Evolutionary conservation across 1,284 basidiomycete genomes (phyloP).

Genomic region (Wallemia ichthyophaga): DNA sequence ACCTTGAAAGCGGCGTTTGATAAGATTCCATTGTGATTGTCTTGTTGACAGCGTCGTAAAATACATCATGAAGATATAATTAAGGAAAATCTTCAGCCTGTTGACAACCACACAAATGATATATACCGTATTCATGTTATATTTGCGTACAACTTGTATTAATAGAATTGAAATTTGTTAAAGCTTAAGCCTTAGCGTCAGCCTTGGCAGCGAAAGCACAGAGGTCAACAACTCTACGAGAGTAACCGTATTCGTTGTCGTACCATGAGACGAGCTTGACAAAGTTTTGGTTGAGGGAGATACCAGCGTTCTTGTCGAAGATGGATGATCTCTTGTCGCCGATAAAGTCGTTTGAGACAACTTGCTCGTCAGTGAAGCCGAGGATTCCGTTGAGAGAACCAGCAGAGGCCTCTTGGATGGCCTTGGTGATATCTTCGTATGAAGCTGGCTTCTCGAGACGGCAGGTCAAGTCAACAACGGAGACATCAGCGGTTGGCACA

Average conservation of each 20-base stretch:
- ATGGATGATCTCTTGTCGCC: slow-evolving; percentile 24
- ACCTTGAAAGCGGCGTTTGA: background rate
- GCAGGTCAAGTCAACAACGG: slow-evolving; percentile 89
- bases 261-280: slow-evolving; percentile 91
- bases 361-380: slow-evolving; percentile 76
- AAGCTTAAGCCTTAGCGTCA: slow-evolving; percentile 18
- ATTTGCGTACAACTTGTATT: background rate
- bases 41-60: too few relatives aligned
- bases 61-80: too few relatives aligned
- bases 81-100: too few relatives aligned
- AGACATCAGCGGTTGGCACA: slow-evolving; percentile 86
- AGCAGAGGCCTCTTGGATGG: slow-evolving; percentile 53
- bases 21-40: background rate
- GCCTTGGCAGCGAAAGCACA: slow-evolving; percentile 49
- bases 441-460: slow-evolving; percentile 47
- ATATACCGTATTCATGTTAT: background rate
- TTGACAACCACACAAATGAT: too few relatives aligned
- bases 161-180: background rate
- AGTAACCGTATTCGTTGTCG: slow-evolving; percentile 54
- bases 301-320: slow-evolving; percentile 65
- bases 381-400: slow-evolving; percentile 46
- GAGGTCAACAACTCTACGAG: slow-evolving; percentile 72
- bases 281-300: slow-evolving; percentile 71
- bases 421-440: slow-evolving; percentile 60
- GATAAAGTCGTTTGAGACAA: slow-evolving; percentile 85